phyloP scores from a whole-genome alignment of 2,329 filamentous ascomycete genomes.

The Tolypocladium guangdongense region DNA sequence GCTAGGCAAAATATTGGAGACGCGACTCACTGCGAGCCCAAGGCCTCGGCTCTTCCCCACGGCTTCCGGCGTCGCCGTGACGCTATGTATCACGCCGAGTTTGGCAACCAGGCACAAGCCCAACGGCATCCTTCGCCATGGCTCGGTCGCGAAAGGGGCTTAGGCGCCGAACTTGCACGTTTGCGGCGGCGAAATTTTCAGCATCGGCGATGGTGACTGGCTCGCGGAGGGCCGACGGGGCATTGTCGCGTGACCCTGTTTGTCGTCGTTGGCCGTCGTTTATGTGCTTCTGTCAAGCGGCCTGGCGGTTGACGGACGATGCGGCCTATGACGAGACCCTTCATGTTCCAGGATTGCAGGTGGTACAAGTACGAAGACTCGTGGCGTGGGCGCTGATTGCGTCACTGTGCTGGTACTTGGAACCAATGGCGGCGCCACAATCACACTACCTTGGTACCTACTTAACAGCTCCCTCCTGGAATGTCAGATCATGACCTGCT shows the following conservation, averaged over 20 bases:
- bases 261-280: not conserved
- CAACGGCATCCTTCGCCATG: not conserved
- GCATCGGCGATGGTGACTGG: not conserved
- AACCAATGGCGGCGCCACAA: not conserved
- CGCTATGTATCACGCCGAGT: not conserved
- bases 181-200: not conserved
- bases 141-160: not conserved
- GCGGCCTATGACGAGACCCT: not conserved
- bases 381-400: not conserved
- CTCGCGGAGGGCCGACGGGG: not conserved
- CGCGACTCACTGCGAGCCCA: no score
- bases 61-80: not conserved
- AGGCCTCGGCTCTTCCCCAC: not conserved
- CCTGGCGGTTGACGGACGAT: not conserved
- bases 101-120: not conserved
- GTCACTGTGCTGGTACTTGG: not conserved
- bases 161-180: not conserved
- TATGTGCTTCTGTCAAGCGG: not conserved
- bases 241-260: not conserved
- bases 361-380: no score
- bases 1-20: not conserved
- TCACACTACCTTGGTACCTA: not conserved
- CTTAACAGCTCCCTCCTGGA: not conserved
- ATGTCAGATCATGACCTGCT: not conserved
- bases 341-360: no score